phyloP scores from a whole-genome alignment of 192 early-diverging fungal species.

The Coemansia sp. region DNA sequence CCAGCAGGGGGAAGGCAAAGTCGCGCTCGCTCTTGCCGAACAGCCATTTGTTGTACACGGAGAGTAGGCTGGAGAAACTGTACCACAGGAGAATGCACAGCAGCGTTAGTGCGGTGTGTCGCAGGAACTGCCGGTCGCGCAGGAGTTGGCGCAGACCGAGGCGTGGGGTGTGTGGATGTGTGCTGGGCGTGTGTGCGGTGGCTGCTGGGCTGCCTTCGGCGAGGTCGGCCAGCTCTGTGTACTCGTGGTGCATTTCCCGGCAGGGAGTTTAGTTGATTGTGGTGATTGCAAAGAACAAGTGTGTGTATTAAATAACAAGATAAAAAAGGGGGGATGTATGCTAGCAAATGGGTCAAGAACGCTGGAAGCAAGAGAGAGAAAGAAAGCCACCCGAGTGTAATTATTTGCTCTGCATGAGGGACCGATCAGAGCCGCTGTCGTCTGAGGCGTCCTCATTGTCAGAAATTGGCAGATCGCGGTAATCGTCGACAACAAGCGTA shows the following conservation, averaged over 20 bases:
- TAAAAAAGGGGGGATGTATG: neutral
- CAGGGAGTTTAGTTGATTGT: neutral
- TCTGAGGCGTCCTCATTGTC: conserved; percentile 17
- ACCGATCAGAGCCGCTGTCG: too few relatives aligned
- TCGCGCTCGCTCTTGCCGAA: conserved; percentile 78
- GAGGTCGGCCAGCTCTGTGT: conserved; percentile 41
- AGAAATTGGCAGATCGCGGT: too few relatives aligned
- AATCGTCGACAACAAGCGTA: conserved; percentile 20
- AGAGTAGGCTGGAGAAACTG: conserved; percentile 66
- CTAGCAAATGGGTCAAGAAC: too few relatives aligned
- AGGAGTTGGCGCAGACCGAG: conserved; percentile 21
- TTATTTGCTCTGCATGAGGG: too few relatives aligned
- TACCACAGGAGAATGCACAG: conserved; percentile 59
- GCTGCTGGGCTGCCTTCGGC: conserved; percentile 5
- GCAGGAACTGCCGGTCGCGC: conserved; percentile 22
- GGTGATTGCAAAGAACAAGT: neutral
- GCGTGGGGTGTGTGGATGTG: neutral
- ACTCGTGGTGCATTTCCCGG: conserved; percentile 26
- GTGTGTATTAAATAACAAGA: neutral
- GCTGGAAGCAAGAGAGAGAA: too few relatives aligned
- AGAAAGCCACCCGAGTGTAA: too few relatives aligned
- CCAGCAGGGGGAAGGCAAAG: conserved; percentile 87
- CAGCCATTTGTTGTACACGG: conserved; percentile 93
- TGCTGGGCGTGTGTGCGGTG: neutral
- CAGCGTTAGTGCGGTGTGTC: conserved; percentile 30